Evolutionary conservation across 768 basidiomycete genomes (phyloP), one percentile per base, ranked within the genome.

Genomic region (Gautieria morchelliformis): DNA sequence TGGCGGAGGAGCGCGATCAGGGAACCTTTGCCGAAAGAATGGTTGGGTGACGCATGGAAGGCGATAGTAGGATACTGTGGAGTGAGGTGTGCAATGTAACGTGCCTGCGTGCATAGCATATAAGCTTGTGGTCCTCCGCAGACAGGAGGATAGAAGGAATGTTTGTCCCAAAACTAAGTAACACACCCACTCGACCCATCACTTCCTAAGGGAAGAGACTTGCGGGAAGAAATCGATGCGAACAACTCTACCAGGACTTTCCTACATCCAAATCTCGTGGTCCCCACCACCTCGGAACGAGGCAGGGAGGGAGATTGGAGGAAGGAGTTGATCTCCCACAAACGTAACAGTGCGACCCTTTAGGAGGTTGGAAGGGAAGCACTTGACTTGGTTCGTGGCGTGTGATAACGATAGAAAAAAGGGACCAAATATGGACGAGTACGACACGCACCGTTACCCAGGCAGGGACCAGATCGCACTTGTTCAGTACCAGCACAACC

Each of bases 1-100:
- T 98, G 96, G 27, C 96, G 83, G 47, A 99, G 80, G 46, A 98
- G 82, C 71, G 96, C 93, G 64, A 99, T 99, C 60, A 99, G 84
- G 19, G 96, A 92, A 19, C 95, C 95, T 73, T 99, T 98, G 65
- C 95, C 96, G 66, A 99, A 99, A 1, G 95, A 96, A 74, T 99
- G 94, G 69, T 96, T 96, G 46, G 94, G 93, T 20, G 95, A 98
- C 7, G 95, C 96, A 68, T 99, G 95, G 78, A 98, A 97, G 2
- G 95, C 95, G 63, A 99, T 87, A 5, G 95, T 97, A 9, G 95
- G 95, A 66, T 92, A 96, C 56, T 85, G 84, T 48, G 94, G 89
- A 0, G 93, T 95, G 20, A 98, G 83, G 66, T 96, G 87, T 73
- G 94, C 87, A 63, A 97, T 90, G 73, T 96, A 95, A 54, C 95